Evolutionary conservation across 108 stramenopile species (phyloP), one percentile per base, ranked within the genome.

Genomic region (Licmophora abbreviata): DNA sequence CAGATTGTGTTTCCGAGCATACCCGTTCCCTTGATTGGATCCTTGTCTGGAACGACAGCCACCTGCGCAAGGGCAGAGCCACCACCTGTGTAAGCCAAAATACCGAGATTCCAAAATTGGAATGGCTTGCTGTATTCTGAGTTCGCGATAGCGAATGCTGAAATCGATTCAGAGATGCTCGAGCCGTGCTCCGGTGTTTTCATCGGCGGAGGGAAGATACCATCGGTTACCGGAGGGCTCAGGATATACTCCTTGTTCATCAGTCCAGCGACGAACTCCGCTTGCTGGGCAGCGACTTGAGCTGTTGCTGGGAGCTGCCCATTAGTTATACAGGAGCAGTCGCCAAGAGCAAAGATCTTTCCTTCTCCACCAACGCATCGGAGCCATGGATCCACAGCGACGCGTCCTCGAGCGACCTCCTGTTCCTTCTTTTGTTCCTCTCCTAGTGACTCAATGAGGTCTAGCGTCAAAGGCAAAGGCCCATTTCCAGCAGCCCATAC

Each of bases 401-500:
- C 46, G 23, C 94, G 68, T 15, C 96, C 94, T 25, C 94, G 62
- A 2, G 93, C 85, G 30, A 66, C 61, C 31, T 56, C 56, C 54
- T 85, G 78, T 30, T 77, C 45, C 7, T 53, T 24, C 17, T 54
- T 43, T 60, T 92, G 91, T 43, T 80, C 77, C 9, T 68, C 78
- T 1, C 68, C 75, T 7, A 88, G 28, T 4, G 35, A 48, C 32
- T 93, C 83, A 42, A 88, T 56, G n/a, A 95, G 45, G 10, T 68
- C 48, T 9, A 82, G 54, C 14, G 89, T 87, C 10, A 97, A 45
- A 1, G 88, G 90, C 18, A 94, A 42, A 15, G 92, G 93, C 12
- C 94, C 94, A 66, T 93, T 95, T 0, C 96, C 96, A n/a, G 92
- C 93, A 2, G 94, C 94, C 96, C 96, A 97, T 25, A 97, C 88